phyloP scores from a whole-genome alignment of 2,329 filamentous ascomycete species.

The Sporothrix schenckii region DNA sequence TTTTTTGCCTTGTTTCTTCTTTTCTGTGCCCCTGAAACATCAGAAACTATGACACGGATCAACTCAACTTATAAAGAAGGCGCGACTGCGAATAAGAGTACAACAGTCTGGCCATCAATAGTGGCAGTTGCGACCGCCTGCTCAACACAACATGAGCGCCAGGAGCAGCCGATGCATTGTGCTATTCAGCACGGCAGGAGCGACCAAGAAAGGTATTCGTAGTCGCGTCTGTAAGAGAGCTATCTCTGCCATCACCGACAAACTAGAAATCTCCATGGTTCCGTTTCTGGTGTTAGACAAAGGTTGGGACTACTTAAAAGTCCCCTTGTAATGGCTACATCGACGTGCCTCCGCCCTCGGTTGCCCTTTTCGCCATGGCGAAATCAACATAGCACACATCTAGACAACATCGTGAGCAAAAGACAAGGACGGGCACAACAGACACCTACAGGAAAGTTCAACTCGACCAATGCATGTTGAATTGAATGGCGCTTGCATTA shows the following conservation, averaged over 20 bases:
- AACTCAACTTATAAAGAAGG: background rate
- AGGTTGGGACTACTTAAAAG: background rate
- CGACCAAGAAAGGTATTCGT: background rate
- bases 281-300: background rate
- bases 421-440: background rate
- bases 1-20: background rate
- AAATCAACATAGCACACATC: background rate
- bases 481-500: too few species aligned
- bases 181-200: background rate
- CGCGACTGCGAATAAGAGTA: background rate
- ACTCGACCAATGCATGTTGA: too few species aligned
- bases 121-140: background rate
- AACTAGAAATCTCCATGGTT: too few species aligned
- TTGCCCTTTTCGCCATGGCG: background rate
- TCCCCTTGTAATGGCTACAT: too few species aligned
- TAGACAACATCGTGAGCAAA: background rate
- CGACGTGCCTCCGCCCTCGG: background rate
- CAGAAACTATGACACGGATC: background rate
- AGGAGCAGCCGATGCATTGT: background rate
- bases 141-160: background rate
- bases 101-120: background rate
- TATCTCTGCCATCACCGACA: background rate
- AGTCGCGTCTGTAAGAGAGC: background rate
- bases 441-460: too few species aligned
- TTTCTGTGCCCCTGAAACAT: background rate